A percentile compares a stretch with the other conserved stretches of the same genome.
Evolutionary conservation across 345 rosid genomes (phyloP).

Genomic region (Gossypium ekmanianum): DNA sequence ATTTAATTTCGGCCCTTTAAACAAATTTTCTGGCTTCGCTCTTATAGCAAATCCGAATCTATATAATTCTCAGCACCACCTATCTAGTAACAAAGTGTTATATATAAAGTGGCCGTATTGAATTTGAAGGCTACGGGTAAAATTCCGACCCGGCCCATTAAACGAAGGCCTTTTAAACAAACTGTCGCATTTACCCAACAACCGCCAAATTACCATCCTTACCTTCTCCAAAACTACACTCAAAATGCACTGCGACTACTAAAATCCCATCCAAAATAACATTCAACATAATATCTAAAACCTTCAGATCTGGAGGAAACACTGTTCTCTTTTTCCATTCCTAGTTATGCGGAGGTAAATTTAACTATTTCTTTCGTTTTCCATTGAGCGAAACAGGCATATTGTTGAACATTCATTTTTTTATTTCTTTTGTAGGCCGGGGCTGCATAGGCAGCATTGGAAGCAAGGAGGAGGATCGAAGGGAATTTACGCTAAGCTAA

Average conservation of each 20-base stretch:
- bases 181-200: not conserved
- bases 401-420: not conserved
- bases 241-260: not conserved
- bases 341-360: constrained; percentile 14
- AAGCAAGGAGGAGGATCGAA: constrained; percentile 53
- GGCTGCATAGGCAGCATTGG: constrained; percentile 60
- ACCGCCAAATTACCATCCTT: not conserved
- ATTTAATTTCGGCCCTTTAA: rapidly evolving
- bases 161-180: not conserved
- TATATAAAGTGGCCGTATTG: too few relatives aligned
- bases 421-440: constrained; percentile 38
- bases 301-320: constrained; percentile 1
- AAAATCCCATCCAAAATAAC: not conserved
- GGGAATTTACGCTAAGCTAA: constrained; percentile 58
- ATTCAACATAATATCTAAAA: not conserved
- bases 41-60: too few relatives aligned
- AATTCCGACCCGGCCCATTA: not conserved
- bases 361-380: not conserved
- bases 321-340: not conserved
- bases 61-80: too few relatives aligned
- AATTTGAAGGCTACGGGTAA: too few relatives aligned
- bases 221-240: not conserved
- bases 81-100: too few relatives aligned
- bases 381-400: constrained; percentile 1
- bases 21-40: too few relatives aligned